Conservation (phyloP, 1,139 yeast species). For the Candida buenavistaensis region DNA sequence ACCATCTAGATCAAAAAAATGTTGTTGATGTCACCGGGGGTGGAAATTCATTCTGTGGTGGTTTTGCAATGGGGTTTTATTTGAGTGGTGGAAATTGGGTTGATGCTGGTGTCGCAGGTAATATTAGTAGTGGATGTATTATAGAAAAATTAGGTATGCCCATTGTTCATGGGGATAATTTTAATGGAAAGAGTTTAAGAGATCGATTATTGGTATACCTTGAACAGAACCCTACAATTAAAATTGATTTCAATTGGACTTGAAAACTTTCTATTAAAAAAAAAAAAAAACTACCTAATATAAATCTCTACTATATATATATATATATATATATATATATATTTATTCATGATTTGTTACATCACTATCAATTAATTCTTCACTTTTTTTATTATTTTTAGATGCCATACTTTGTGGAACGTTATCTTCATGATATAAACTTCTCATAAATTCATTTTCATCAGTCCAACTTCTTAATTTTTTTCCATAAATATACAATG, state of each 20-base stretch:
- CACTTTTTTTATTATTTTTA: slow-evolving; percentile 2
- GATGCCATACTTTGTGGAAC: slow-evolving; percentile 15
- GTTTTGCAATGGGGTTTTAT: slow-evolving; percentile 61
- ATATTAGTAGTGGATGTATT: slow-evolving; percentile 74
- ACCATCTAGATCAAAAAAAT: slow-evolving; percentile 50
- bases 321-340: background rate
- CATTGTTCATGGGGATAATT: slow-evolving; percentile 24
- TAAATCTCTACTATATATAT: too few relatives aligned
- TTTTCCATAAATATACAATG: slow-evolving; percentile 59
- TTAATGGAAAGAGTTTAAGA: slow-evolving; percentile 53
- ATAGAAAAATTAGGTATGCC: slow-evolving; percentile 83
- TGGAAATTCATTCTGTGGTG: slow-evolving; percentile 89
- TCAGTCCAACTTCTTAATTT: slow-evolving; percentile 52
- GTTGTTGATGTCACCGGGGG: slow-evolving; percentile 94
- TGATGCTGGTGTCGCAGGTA: slow-evolving; percentile 66
- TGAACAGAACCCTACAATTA: slow-evolving; percentile 10
- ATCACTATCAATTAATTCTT: slow-evolving; percentile 1
- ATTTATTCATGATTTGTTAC: background rate
- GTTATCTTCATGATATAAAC: slow-evolving; percentile 30
- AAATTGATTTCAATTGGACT: slow-evolving; percentile 7
- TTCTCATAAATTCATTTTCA: slow-evolving; percentile 34
- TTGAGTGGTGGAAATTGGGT: slow-evolving; percentile 50
- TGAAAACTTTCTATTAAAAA: too few relatives aligned
- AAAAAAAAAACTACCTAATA: too few relatives aligned
- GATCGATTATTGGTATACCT: slow-evolving; percentile 32